phyloP scores from a whole-genome alignment of 441 rosid genomes.

The Pelargonium australe region DNA sequence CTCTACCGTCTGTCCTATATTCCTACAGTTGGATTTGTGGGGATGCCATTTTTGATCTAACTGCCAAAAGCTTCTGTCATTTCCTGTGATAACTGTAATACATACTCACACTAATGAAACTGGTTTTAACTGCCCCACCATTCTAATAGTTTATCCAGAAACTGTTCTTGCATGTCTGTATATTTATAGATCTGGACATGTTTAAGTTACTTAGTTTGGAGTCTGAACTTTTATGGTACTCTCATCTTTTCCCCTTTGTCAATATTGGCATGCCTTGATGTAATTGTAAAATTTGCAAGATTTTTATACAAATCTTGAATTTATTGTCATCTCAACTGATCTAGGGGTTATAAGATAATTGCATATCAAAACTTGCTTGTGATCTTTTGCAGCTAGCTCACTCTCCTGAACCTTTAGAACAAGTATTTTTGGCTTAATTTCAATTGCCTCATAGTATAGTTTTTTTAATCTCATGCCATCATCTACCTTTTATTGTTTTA shows the following conservation, averaged over 20 bases:
- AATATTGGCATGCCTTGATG: background rate
- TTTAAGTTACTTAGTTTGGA: background rate
- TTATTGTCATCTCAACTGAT: conserved; percentile 4
- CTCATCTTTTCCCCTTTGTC: background rate
- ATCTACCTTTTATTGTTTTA: background rate
- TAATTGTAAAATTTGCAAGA: background rate
- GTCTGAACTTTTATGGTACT: background rate
- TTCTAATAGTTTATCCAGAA: background rate
- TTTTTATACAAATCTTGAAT: background rate
- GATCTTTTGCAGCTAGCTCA: background rate
- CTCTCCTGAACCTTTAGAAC: background rate
- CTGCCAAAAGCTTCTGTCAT: background rate
- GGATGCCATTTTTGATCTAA: too few relatives aligned
- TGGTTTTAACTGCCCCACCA: background rate
- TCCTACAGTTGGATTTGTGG: background rate
- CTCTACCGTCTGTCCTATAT: background rate
- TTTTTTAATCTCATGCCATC: conserved; percentile 9
- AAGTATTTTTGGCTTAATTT: background rate
- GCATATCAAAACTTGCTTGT: background rate
- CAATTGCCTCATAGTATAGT: background rate
- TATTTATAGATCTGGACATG: background rate
- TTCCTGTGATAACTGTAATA: background rate
- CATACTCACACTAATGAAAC: background rate
- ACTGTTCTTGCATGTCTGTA: background rate
- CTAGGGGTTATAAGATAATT: background rate